phyloP scores from a whole-genome alignment of 768 basidiomycete genomes.

The Scleroderma citrinum region DNA sequence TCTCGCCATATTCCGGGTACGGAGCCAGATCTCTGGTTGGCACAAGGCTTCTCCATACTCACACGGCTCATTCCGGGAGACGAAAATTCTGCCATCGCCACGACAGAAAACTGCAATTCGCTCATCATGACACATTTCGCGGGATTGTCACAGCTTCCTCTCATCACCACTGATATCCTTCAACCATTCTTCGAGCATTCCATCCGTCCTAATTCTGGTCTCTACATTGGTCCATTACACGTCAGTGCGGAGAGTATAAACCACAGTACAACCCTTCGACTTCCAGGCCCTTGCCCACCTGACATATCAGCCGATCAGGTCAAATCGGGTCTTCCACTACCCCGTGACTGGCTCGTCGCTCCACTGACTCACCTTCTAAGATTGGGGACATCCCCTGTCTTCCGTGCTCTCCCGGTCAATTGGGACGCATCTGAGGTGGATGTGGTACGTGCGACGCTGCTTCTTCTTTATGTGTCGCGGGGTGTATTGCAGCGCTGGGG shows the following conservation, averaged over 20 bases:
- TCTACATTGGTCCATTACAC: conserved; percentile 46
- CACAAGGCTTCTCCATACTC: conserved; percentile 56
- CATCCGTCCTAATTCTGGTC: conserved; percentile 35
- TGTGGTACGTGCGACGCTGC: conserved; percentile 61
- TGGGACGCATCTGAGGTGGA: conserved; percentile 84
- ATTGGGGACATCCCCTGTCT: conserved; percentile 67
- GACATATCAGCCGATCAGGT: conserved; percentile 18
- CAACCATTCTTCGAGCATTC: conserved; percentile 54
- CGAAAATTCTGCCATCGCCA: conserved; percentile 48
- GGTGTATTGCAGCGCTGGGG: conserved; percentile 40
- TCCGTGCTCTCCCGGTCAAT: conserved; percentile 54
- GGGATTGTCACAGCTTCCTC: conserved; percentile 17
- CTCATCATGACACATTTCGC: conserved; percentile 14
- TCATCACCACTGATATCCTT: conserved; percentile 25
- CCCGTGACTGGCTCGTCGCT: conserved; percentile 59
- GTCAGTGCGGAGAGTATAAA: conserved; percentile 51
- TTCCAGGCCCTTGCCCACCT: conserved; percentile 13
- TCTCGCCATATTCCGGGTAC: conserved; percentile 52
- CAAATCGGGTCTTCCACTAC: conserved; percentile 39
- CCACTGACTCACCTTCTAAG: conserved; percentile 77
- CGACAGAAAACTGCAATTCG: conserved; percentile 25
- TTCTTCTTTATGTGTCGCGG: conserved; percentile 49
- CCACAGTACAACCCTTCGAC: conserved; percentile 49
- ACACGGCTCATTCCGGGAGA: conserved; percentile 63
- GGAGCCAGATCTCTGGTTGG: conserved; percentile 57